Percentiles rank a stretch among this genome's conserved stretches.
phyloP scores from a whole-genome alignment of 2,329 filamentous ascomycete species.

The Claviceps africana region DNA sequence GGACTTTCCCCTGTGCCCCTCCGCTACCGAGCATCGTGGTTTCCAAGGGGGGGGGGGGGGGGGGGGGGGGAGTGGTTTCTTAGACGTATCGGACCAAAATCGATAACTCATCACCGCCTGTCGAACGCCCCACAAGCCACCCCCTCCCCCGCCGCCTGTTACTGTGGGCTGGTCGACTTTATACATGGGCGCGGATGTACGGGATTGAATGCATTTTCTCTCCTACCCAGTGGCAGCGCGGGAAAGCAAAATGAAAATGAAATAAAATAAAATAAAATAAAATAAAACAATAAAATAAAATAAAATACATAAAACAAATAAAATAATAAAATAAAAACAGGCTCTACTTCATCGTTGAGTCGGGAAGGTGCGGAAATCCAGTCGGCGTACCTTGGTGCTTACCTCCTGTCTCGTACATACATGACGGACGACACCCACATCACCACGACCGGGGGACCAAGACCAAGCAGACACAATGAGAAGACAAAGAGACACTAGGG shows the following conservation, averaged over 20 bases:
- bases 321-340: not conserved
- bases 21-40: too few relatives aligned
- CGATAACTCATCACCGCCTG: not conserved
- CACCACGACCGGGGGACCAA: not conserved
- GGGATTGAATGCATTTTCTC: too few relatives aligned
- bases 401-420: not conserved
- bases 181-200: too few relatives aligned
- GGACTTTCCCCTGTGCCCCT: too few relatives aligned
- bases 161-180: not conserved
- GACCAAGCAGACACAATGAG: not conserved
- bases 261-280: not conserved
- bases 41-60: too few relatives aligned
- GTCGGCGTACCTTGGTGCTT: too few relatives aligned
- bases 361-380: too few relatives aligned
- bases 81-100: not conserved
- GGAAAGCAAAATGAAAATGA: not conserved
- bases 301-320: too few relatives aligned
- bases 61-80: too few relatives aligned
- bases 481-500: too few relatives aligned
- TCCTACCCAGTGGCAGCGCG: not conserved
- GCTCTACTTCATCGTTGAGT: too few relatives aligned
- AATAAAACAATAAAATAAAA: not conserved
- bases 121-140: not conserved
- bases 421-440: not conserved
- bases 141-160: not conserved